These are phyloP conservation scores for Blastobotrys chiropterorum DNA, from an alignment of 805 yeast genomes.

Conservation along the genomic window DNA sequence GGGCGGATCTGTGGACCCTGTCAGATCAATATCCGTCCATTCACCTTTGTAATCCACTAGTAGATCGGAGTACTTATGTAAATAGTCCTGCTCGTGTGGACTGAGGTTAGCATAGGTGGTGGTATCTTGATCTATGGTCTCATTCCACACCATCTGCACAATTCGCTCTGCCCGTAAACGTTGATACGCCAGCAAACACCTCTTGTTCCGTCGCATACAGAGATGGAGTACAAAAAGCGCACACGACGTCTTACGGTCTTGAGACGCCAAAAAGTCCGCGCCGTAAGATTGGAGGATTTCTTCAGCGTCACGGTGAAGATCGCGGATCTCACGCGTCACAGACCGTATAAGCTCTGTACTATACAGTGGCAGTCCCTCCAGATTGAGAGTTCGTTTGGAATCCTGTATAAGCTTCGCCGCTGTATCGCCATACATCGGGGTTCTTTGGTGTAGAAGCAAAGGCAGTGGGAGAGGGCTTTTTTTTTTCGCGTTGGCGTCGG, in stretches of 20 bases:
- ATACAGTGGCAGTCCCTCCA: slow-evolving; percentile 63
- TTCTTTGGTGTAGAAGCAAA: no score
- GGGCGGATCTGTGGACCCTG: slow-evolving; percentile 90
- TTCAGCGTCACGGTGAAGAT: slow-evolving; percentile 48
- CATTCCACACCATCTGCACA: slow-evolving; percentile 65
- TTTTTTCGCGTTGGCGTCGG: no score
- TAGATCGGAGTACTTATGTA: slow-evolving; percentile 61
- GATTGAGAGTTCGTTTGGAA: slow-evolving; percentile 67
- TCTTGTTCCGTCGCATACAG: slow-evolving; percentile 79
- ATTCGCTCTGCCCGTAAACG: slow-evolving; percentile 61
- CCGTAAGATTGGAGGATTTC: slow-evolving; percentile 25
- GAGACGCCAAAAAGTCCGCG: slow-evolving; percentile 19
- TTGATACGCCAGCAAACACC: slow-evolving; percentile 84
- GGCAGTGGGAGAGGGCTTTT: no score
- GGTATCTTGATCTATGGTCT: slow-evolving; percentile 23
- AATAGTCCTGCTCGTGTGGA: slow-evolving; percentile 75
- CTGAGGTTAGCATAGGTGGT: slow-evolving; percentile 46
- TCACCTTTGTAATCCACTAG: slow-evolving; percentile 71
- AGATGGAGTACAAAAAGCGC: slow-evolving; percentile 58
- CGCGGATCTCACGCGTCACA: slow-evolving; percentile 61
- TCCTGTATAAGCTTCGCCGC: slow-evolving; percentile 81
- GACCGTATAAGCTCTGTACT: slow-evolving; percentile 65
- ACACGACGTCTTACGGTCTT: slow-evolving; percentile 29
- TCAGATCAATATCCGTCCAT: slow-evolving; percentile 75
- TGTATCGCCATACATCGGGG: slow-evolving; percentile 92